Evolutionary conservation across 257 asterid genomes (phyloP).

Genomic region (Eustoma russellianum): DNA sequence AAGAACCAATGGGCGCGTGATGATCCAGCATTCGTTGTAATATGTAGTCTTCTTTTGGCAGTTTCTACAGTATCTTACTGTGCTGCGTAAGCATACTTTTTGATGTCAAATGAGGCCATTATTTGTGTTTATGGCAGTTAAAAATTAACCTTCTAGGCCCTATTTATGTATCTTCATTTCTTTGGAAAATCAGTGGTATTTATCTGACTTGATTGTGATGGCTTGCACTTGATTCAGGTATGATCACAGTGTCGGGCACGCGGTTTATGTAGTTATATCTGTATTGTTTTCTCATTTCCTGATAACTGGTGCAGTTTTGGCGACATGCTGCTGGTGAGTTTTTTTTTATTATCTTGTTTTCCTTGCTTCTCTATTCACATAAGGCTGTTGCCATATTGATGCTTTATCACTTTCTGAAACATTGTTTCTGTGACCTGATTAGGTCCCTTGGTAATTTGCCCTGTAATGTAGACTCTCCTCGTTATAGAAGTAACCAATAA

Average conservation of each 20-base stretch:
- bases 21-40: conserved; percentile 97
- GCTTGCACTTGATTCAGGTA: conserved; percentile 54
- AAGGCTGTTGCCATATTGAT: neutral
- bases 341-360: neutral
- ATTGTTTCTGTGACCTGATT: neutral
- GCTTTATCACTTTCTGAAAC: neutral
- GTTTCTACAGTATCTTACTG: conserved; percentile 79
- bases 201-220: conserved; percentile 2
- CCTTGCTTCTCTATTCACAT: neutral
- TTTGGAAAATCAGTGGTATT: too few species aligned
- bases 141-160: too few species aligned
- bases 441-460: neutral
- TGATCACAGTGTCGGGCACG: conserved; percentile 86
- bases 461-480: neutral
- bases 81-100: conserved; percentile 67
- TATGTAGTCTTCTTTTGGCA: conserved; percentile 75
- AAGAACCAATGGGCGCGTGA: conserved; percentile 99
- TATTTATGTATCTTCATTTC: too few species aligned
- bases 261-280: conserved; percentile 75
- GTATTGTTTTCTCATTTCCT: conserved; percentile 79
- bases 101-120: too few species aligned
- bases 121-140: too few species aligned
- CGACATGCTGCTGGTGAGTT: conserved; percentile 85
- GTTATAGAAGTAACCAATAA: too few species aligned
- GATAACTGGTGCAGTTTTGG: conserved; percentile 74